Evolutionary conservation across 179 eudicot genomes (phyloP).

Genomic region (Dionaea muscipula): DNA sequence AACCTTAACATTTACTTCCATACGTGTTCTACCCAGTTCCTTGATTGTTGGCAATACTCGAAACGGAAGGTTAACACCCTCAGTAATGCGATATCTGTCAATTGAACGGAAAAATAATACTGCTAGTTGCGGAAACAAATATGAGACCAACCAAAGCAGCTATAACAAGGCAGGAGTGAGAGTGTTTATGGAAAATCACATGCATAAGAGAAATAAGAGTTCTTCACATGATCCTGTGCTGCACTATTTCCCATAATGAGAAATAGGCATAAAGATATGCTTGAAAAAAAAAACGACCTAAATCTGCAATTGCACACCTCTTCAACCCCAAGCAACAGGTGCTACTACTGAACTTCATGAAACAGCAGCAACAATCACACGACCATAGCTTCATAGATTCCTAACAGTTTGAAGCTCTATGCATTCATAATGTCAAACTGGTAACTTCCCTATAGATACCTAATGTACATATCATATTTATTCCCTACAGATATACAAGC

Average conservation of each 20-base stretch:
- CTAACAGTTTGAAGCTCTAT: no score
- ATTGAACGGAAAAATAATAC: not conserved
- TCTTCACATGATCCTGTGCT: no score
- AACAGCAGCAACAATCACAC: not conserved
- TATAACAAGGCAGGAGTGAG: no score
- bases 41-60: constrained; percentile 98
- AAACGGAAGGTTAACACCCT: constrained; percentile 98
- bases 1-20: constrained; percentile 99
- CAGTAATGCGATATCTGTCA: constrained; percentile 88
- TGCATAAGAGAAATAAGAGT: no score
- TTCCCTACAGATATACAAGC: not conserved
- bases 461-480: not conserved
- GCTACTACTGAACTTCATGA: no score
- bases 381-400: not conserved
- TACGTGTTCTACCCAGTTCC: constrained; percentile 95
- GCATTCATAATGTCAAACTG: not conserved
- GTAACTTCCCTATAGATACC: not conserved
- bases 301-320: no score
- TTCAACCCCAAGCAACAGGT: no score
- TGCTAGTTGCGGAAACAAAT: not conserved
- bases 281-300: no score
- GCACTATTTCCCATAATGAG: no score
- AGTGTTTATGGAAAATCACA: no score
- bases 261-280: no score
- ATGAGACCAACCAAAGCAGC: no score